Conservation (phyloP, 1,284 basidiomycete species). For the Sanghuangporus weigelae region DNA sequence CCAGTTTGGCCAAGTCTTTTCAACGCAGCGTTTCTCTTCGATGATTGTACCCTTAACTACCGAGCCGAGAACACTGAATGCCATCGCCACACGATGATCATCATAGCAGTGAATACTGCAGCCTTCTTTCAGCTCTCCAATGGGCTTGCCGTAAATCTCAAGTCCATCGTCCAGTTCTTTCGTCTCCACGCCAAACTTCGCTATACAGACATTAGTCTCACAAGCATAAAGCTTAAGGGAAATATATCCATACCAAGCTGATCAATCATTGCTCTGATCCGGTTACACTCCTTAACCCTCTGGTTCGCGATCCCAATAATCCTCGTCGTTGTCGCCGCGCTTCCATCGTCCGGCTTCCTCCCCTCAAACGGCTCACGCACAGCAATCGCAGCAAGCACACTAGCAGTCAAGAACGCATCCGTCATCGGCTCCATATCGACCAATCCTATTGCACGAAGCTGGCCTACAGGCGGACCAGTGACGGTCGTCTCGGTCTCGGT, state of each 20-base stretch:
- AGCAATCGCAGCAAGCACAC: slow-evolving; percentile 87
- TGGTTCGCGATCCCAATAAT: slow-evolving; percentile 98
- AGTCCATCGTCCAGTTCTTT: slow-evolving; percentile 93
- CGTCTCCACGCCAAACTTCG: slow-evolving; percentile 93
- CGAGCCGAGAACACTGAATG: slow-evolving; percentile 85
- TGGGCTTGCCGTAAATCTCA: slow-evolving; percentile 78
- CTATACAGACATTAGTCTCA: slow-evolving; percentile 36
- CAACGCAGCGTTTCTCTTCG: slow-evolving; percentile 96
- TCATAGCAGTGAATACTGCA: slow-evolving; percentile 93
- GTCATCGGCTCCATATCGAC: slow-evolving; percentile 99
- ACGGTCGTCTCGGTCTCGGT: slow-evolving; percentile 91
- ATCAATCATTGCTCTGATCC: slow-evolving; percentile 95
- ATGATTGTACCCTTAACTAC: slow-evolving; percentile 74
- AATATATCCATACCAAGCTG: slow-evolving; percentile 66
- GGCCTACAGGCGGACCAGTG: slow-evolving; percentile 78
- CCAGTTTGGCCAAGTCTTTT: slow-evolving; percentile 99
- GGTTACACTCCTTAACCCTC: slow-evolving; percentile 97
- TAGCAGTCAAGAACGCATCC: slow-evolving; percentile 96
- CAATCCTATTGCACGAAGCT: slow-evolving; percentile 78
- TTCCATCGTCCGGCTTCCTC: slow-evolving; percentile 30
- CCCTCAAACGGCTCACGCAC: slow-evolving; percentile 40
- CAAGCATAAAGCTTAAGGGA: background rate
- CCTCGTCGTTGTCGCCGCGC: slow-evolving; percentile 51
- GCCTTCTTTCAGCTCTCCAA: slow-evolving; percentile 56
- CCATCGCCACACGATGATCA: slow-evolving; percentile 99